These are phyloP conservation scores for Penicillium roqueforti DNA, from an alignment of 495 filamentous ascomycete species.

Conservation along the genomic window DNA sequence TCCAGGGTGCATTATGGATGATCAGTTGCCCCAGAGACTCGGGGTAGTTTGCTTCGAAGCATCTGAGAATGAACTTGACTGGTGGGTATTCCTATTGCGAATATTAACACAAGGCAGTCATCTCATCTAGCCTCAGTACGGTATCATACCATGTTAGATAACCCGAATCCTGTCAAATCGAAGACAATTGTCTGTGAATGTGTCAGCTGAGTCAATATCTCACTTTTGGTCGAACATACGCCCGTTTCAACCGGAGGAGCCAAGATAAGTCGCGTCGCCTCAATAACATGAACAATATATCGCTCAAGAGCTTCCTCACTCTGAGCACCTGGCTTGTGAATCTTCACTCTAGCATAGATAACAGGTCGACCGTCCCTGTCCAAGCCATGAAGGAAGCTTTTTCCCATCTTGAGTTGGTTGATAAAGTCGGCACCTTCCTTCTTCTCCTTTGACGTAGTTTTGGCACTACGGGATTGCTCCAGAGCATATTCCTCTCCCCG, in stretches of 20 bases:
- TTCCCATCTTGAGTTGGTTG: conserved; percentile 73
- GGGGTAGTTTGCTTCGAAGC: conserved; percentile 92
- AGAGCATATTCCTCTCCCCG: conserved; percentile 64
- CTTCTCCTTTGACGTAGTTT: conserved; percentile 43
- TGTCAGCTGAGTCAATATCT: conserved; percentile 3
- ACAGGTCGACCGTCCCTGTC: conserved; percentile 78
- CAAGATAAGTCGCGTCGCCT: conserved; percentile 73
- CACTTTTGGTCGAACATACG: conserved; percentile 46
- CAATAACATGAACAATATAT: conserved; percentile 84
- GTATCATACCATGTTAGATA: conserved; percentile 71
- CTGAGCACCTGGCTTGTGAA: conserved; percentile 79
- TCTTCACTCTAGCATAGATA: conserved; percentile 68
- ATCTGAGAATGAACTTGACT: conserved; percentile 93
- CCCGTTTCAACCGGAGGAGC: conserved; percentile 73
- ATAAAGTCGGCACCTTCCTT: conserved; percentile 73
- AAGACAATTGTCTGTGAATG: conserved; percentile 65
- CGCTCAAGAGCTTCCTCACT: conserved; percentile 69
- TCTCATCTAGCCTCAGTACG: no score
- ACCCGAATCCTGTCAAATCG: conserved; percentile 75
- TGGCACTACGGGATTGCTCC: conserved; percentile 46
- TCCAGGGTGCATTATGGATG: conserved; percentile 87
- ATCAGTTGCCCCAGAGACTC: conserved; percentile 78
- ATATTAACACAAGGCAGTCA: background rate
- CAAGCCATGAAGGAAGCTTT: conserved; percentile 78
- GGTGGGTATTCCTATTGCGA: conserved; percentile 73